Evolutionary conservation across 139 green algal species (phyloP).

Genomic region (Diplosphaera chodatii): DNA sequence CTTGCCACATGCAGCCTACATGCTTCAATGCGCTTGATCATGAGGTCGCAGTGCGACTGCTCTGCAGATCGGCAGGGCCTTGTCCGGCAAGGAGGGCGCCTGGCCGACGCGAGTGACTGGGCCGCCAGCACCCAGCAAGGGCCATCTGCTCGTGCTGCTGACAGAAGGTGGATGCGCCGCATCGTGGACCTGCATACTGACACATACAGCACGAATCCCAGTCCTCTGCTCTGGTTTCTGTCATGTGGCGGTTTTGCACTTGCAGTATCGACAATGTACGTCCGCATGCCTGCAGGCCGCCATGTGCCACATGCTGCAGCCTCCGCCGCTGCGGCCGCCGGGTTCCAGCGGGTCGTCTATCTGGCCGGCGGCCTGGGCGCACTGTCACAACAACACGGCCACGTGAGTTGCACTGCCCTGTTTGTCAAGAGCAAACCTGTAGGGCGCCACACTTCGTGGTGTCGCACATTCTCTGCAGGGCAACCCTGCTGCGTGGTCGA

Average conservation of each 20-base stretch:
- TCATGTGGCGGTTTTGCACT: no score
- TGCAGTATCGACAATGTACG: no score
- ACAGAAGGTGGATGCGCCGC: background rate
- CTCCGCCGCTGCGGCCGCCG: conserved; percentile 9
- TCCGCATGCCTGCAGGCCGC: background rate
- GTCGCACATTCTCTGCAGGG: no score
- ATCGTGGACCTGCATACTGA: no score
- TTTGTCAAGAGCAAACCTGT: no score
- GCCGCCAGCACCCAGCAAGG: background rate
- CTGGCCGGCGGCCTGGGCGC: conserved; percentile 23
- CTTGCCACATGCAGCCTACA: no score
- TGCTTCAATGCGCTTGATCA: no score
- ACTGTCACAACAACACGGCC: background rate
- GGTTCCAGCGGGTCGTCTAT: conserved; percentile 24
- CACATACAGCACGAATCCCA: no score
- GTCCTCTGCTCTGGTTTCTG: no score
- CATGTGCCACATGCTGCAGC: conserved; percentile 20
- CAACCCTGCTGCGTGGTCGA: no score
- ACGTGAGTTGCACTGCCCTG: no score
- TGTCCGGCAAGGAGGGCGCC: background rate
- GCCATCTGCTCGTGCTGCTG: conserved; percentile 40
- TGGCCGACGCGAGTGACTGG: background rate
- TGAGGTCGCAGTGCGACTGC: background rate
- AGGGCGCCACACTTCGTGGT: no score
- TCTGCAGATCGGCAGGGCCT: background rate